phyloP scores from a whole-genome alignment of 2,329 filamentous ascomycete species.

The Sordariomycetes sp. region DNA sequence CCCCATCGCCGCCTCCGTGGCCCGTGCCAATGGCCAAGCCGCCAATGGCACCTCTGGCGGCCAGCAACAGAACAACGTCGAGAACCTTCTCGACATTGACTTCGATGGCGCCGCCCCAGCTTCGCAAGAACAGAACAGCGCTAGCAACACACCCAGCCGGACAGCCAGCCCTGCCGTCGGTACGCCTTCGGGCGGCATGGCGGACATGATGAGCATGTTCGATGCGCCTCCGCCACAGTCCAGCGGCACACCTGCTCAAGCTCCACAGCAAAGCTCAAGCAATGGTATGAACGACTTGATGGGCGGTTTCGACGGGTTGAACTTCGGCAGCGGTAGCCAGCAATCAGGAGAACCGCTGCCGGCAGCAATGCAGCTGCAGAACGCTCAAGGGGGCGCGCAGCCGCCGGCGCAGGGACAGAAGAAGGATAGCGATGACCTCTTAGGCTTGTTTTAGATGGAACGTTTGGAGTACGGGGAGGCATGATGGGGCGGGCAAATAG shows the following conservation, averaged over 20 bases:
- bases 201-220: slow-evolving; percentile 62
- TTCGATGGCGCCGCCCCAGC: slow-evolving; percentile 90
- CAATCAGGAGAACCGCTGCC: slow-evolving; percentile 51
- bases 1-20: slow-evolving; percentile 79
- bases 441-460: slow-evolving; percentile 27
- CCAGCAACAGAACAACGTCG: slow-evolving; percentile 64
- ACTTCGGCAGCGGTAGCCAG: slow-evolving; percentile 58
- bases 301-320: slow-evolving; percentile 77
- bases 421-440: slow-evolving; percentile 53
- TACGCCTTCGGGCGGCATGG: slow-evolving; percentile 38
- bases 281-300: slow-evolving; percentile 79
- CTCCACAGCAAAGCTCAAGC: slow-evolving; percentile 20
- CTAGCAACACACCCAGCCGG: slow-evolving; percentile 57
- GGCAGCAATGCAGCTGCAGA: slow-evolving; percentile 46
- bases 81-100: slow-evolving; percentile 93
- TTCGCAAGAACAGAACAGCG: slow-evolving; percentile 55
- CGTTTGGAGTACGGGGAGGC: slow-evolving; percentile 1
- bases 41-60: slow-evolving; percentile 49
- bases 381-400: slow-evolving; percentile 16
- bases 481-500: background rate
- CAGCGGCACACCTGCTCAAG: slow-evolving; percentile 9
- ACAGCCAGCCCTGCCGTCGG: slow-evolving; percentile 50
- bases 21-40: slow-evolving; percentile 55
- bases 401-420: slow-evolving; percentile 31
- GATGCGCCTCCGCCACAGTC: slow-evolving; percentile 46